Percentiles rank a stretch among this genome's conserved stretches.
phyloP scores from a whole-genome alignment of 768 basidiomycete species.

The Porphyrellus cyaneotinctus region DNA sequence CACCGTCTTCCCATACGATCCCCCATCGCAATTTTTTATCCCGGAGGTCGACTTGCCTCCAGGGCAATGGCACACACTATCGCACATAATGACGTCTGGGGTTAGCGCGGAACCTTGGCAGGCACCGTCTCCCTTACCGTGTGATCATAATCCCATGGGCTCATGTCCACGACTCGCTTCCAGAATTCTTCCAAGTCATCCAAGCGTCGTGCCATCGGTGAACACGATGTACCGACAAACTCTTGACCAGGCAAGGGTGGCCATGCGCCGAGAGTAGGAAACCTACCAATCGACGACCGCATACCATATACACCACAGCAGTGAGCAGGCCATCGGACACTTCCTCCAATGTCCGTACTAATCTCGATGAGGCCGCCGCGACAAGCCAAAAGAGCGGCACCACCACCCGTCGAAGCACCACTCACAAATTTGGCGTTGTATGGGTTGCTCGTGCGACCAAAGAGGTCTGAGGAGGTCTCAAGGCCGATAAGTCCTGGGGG shows the following conservation, averaged over 20 bases:
- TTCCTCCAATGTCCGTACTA: slow-evolving; percentile 49
- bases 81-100: neutral
- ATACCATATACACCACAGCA: slow-evolving; percentile 45
- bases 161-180: slow-evolving; percentile 38
- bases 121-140: slow-evolving; percentile 25
- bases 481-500: slow-evolving; percentile 41
- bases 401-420: slow-evolving; percentile 52
- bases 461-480: slow-evolving; percentile 42
- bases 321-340: slow-evolving; percentile 45
- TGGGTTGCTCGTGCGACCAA: slow-evolving; percentile 46
- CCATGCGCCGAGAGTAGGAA: slow-evolving; percentile 32
- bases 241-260: slow-evolving; percentile 38
- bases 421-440: slow-evolving; percentile 38
- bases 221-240: slow-evolving; percentile 33
- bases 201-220: slow-evolving; percentile 40
- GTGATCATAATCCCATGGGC: slow-evolving; percentile 43
- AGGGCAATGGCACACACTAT: slow-evolving; percentile 43
- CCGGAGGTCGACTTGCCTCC: slow-evolving; percentile 35
- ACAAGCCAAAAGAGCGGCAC: slow-evolving; percentile 44
- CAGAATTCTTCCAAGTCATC: slow-evolving; percentile 43
- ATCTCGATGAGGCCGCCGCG: slow-evolving; percentile 44
- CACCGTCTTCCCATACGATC: slow-evolving; percentile 41
- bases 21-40: slow-evolving; percentile 38
- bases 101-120: neutral
- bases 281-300: slow-evolving; percentile 37